A percentile compares a stretch with the other conserved stretches of the same genome.
Conservation (phyloP, 2,329 filamentous ascomycete genomes). For the Exophiala viscosa region DNA sequence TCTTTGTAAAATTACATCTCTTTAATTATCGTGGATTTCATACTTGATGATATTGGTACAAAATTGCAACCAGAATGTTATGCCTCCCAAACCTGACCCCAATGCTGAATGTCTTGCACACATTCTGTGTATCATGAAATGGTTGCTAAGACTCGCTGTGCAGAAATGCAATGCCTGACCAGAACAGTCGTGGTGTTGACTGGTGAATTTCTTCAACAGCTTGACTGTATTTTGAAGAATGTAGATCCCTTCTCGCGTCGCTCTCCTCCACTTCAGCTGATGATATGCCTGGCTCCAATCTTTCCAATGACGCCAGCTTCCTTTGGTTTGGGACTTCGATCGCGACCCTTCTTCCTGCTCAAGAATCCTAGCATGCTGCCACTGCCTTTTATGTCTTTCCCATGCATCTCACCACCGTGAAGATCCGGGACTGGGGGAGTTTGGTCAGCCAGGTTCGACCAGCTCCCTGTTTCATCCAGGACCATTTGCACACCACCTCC, state of each 20-base stretch:
- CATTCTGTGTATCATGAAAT: too few species aligned
- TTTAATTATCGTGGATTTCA: too few species aligned
- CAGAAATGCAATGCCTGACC: too few species aligned
- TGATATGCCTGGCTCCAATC: conserved; percentile 81
- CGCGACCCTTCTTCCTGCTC: conserved; percentile 81
- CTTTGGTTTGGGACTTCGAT: conserved; percentile 88
- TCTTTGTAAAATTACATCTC: too few species aligned
- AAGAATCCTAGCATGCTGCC: conserved; percentile 82
- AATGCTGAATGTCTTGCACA: too few species aligned
- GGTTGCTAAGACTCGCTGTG: too few species aligned
- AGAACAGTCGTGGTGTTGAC: too few species aligned
- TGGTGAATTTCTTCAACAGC: too few species aligned
- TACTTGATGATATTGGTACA: too few species aligned
- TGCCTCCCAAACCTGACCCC: too few species aligned
- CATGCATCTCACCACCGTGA: conserved; percentile 31
- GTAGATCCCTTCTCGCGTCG: not conserved
- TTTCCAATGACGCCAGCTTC: conserved; percentile 92
- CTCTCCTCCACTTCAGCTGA: conserved; percentile 52
- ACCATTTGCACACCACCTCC: conserved; percentile 87
- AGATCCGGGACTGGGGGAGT: conserved; percentile 54
- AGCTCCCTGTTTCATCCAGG: conserved; percentile 81
- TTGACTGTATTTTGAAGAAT: too few species aligned
- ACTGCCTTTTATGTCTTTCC: conserved; percentile 43
- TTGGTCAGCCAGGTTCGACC: conserved; percentile 84
- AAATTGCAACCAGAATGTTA: too few species aligned